A percentile compares a stretch with the other conserved stretches of the same genome.
phyloP scores from a whole-genome alignment of 2,329 filamentous ascomycete species.

The Fusarium transvaalense region DNA sequence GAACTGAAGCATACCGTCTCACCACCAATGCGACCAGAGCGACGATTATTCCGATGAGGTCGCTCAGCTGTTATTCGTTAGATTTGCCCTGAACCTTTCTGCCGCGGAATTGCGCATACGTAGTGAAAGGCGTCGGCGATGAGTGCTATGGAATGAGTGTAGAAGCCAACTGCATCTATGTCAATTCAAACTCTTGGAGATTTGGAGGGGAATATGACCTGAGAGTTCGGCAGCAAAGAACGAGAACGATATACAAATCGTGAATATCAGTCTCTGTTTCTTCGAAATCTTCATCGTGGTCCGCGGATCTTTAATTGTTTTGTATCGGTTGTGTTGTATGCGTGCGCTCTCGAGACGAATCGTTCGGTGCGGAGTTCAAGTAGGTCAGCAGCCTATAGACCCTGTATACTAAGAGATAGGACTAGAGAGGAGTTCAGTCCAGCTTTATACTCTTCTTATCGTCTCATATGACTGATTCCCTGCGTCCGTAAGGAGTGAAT shows the following conservation, averaged over 20 bases:
- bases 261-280: constrained; percentile 61
- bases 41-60: constrained; percentile 76
- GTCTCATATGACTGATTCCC: constrained; percentile 12
- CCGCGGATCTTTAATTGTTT: not conserved
- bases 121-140: constrained; percentile 85
- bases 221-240: constrained; percentile 67
- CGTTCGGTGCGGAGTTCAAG: not conserved
- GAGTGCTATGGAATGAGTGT: constrained; percentile 77
- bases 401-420: too few species aligned
- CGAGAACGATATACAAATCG: constrained; percentile 62
- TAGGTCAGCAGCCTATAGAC: not conserved
- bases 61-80: constrained; percentile 68
- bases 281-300: constrained; percentile 40
- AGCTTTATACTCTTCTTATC: constrained; percentile 3
- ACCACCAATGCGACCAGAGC: constrained; percentile 74
- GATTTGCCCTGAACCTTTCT: not conserved
- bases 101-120: constrained; percentile 40
- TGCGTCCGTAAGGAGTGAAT: constrained; percentile 5
- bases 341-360: not conserved
- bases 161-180: constrained; percentile 68
- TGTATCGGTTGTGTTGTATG: not conserved
- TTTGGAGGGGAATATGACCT: constrained; percentile 51
- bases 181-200: not conserved
- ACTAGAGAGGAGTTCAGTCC: not conserved
- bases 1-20: constrained; percentile 38